Evolutionary conservation across 352 stramenopile genomes (phyloP), one percentile per base, ranked within the genome.

Genomic region (Phytophthora cryptogea): DNA sequence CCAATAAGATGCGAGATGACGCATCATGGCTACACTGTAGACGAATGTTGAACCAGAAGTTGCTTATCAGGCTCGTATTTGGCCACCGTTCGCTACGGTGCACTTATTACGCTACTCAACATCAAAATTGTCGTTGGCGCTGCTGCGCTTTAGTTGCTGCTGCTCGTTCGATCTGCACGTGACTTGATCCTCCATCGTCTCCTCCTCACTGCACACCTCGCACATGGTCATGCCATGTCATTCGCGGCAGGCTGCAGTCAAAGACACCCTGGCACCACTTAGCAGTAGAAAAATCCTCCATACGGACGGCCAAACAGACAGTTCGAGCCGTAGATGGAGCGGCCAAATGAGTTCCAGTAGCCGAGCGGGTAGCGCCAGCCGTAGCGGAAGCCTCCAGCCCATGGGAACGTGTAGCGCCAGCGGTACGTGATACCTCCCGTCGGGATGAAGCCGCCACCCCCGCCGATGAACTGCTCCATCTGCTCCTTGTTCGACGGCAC

Each of bases 221-320:
- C 41, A 33, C 61, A 54, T 11, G 37, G 57, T 53, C 13, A 55
- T 42, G 39, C 57, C 57, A 59, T 50, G 45, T 51, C n/a, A 36
- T 54, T 31, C 48, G 50, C 50, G 30, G 28, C 26, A 63, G 52
- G 35, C 23, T 63, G 47, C 48, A 60, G 17, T 61, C 10, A 7
- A 23, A 64, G 31, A 62, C 43, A 11, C 14, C 6, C 6, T 3
- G 13, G n/a, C n/a, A 11, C 40, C 27, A 48, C 51, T 74, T 71
- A 75, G 40, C 68, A 80, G 68, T 75, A 80, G 51, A 45, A 80
- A 23, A 53, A 76, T 0, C 33, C 43, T n/a, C 69, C 76, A n/a
- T n/a, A 72, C 16, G 57, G 20, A 17, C 59, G 70, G n/a, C 57
- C 59, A 33, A 70, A 82, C 13, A n/a, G 0, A 39, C 70, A 83